A percentile compares a stretch with the other conserved stretches of the same genome.
Evolutionary conservation across 2,329 filamentous ascomycete species (phyloP).

Genomic region (Colletotrichum sojae): DNA sequence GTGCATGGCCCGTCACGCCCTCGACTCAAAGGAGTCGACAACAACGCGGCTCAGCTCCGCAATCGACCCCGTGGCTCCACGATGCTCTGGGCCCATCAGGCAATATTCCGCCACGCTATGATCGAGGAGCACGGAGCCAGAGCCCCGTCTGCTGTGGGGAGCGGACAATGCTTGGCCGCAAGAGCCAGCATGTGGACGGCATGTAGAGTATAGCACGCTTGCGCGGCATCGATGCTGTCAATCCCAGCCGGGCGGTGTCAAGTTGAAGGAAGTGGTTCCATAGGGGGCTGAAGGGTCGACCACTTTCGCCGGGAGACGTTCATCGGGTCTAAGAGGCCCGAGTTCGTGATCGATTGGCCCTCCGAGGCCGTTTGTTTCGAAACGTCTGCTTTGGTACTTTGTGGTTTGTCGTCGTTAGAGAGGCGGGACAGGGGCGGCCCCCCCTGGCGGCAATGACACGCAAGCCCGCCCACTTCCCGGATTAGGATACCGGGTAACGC

Average conservation of each 20-base stretch:
- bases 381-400: slow-evolving; percentile 18
- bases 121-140: slow-evolving; percentile 19
- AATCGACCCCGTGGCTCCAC: slow-evolving; percentile 25
- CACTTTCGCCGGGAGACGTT: slow-evolving; percentile 10
- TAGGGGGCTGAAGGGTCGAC: slow-evolving; percentile 7
- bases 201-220: slow-evolving; percentile 26
- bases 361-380: slow-evolving; percentile 32
- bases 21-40: slow-evolving; percentile 1
- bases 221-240: slow-evolving; percentile 20
- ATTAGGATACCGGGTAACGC: slow-evolving; percentile 25
- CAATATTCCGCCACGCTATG: slow-evolving; percentile 19
- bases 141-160: slow-evolving; percentile 6
- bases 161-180: slow-evolving; percentile 15
- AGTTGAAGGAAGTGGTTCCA: slow-evolving; percentile 29
- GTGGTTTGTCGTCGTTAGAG: neutral
- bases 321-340: slow-evolving; percentile 15
- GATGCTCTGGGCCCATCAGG: slow-evolving; percentile 17
- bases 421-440: too few relatives aligned
- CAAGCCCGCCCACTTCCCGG: slow-evolving; percentile 39
- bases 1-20: slow-evolving; percentile 10
- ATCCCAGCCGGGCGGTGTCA: slow-evolving; percentile 27
- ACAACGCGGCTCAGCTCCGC: slow-evolving; percentile 23
- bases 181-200: neutral
- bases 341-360: slow-evolving; percentile 24
- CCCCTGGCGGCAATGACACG: slow-evolving; percentile 12